These are phyloP conservation scores for Drosera spatulata DNA, from an alignment of 179 eudicot genomes.

Conservation along the genomic window DNA sequence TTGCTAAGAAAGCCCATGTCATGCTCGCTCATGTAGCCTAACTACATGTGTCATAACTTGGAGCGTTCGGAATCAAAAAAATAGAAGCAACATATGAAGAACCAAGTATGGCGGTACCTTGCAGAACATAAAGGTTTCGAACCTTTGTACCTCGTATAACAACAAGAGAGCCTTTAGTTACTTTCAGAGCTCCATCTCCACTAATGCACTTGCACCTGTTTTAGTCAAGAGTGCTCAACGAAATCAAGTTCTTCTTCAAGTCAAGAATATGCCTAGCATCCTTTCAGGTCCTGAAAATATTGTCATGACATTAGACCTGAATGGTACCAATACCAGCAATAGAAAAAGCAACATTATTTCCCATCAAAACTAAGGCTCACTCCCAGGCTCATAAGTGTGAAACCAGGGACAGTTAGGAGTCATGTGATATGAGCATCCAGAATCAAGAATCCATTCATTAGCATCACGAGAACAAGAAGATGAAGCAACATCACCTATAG, in stretches of 20 bases:
- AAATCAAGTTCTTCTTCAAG: slow-evolving; percentile 1
- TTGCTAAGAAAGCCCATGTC: background rate
- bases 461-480: background rate
- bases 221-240: background rate
- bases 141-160: too few species aligned
- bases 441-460: slow-evolving; percentile 4
- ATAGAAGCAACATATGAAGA: background rate
- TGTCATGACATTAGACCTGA: slow-evolving; percentile 1
- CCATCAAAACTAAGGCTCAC: slow-evolving; percentile 1
- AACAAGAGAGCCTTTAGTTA: too few species aligned
- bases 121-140: background rate
- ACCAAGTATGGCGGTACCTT: background rate
- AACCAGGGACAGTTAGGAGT: slow-evolving; percentile 1
- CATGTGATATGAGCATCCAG: slow-evolving; percentile 7
- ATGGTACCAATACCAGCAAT: background rate
- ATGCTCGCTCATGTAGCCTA: slow-evolving; percentile 1
- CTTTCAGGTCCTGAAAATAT: background rate
- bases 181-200: too few species aligned
- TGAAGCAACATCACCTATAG: too few species aligned
- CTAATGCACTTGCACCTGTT: too few species aligned
- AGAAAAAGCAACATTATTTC: background rate
- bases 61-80: background rate
- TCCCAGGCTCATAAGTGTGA: background rate
- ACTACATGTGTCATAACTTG: background rate
- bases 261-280: background rate